Conservation (phyloP, 305 asterid species). For the Fraxinus platypoda region DNA sequence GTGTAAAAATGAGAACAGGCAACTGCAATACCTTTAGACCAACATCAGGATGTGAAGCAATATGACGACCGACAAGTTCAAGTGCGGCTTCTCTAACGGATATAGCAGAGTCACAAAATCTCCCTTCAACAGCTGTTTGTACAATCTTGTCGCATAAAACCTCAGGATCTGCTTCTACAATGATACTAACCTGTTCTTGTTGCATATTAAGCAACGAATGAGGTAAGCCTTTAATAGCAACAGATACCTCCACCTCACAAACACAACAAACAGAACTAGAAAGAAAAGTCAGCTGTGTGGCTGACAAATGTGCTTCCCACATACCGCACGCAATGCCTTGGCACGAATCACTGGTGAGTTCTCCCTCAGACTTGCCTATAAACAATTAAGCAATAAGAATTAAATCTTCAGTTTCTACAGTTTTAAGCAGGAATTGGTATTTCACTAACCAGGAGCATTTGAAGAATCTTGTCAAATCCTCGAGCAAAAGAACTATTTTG, state of each 20-base stretch:
- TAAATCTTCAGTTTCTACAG: slow-evolving; percentile 17
- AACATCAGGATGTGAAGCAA: slow-evolving; percentile 99
- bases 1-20: slow-evolving; percentile 17
- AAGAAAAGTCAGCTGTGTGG: slow-evolving; percentile 15
- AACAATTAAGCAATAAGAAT: slow-evolving; percentile 20
- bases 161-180: slow-evolving; percentile 99
- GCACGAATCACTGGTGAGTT: slow-evolving; percentile 95
- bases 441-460: slow-evolving; percentile 89
- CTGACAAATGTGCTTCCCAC: slow-evolving; percentile 32
- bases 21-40: slow-evolving; percentile 78
- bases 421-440: slow-evolving; percentile 20
- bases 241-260: slow-evolving; percentile 16
- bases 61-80: slow-evolving; percentile 98
- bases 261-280: slow-evolving; percentile 15
- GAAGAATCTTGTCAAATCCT: slow-evolving; percentile 97
- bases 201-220: slow-evolving; percentile 27
- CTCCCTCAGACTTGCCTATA: slow-evolving; percentile 94
- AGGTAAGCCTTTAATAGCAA: slow-evolving; percentile 18
- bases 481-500: slow-evolving; percentile 87
- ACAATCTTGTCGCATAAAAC: slow-evolving; percentile 88
- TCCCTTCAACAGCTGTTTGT: slow-evolving; percentile 96
- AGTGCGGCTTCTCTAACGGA: slow-evolving; percentile 99
- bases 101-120: slow-evolving; percentile 96
- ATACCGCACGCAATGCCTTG: slow-evolving; percentile 97
- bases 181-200: slow-evolving; percentile 79